Evolutionary conservation across 192 early-diverging fungal genomes (phyloP), one percentile per base, ranked within the genome.

Genomic region (Umbelopsis ramanniana): DNA sequence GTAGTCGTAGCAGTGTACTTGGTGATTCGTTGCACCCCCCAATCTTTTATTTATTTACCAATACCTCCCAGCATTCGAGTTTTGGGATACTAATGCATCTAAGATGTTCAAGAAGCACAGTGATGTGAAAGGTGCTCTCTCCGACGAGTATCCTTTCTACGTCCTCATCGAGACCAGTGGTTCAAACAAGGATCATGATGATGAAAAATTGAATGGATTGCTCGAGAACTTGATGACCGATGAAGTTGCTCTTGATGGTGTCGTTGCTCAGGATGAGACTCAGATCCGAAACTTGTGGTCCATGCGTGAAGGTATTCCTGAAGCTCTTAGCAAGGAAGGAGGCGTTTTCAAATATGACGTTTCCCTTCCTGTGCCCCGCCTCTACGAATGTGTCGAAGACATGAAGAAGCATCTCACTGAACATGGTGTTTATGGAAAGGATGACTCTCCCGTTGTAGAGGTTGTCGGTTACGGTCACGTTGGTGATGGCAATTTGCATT

Each of bases 281-380:
- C 98, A 99, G 76, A 88, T 91, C 24, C 74, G 76, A 0, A 85
- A 77, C 53, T 80, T 99, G 68, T 99, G 98, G 98, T 74, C 83
- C 43, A 91, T 99, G 73, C 90, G 98, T 55, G 98, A 99, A 79
- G 89, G 90, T 53, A 96, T 99, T 57, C 92, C 98, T 14, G 98
- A 97, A 80, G 94, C 96, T 4, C 85, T 91, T 29, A 89, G 88
- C 14, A 95, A 93, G 76, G 92, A 92, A 8, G 95, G 96, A 7
- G 88, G 94, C 2, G 92, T 92, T 21, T 97, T 94, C 84, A 98
- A 98, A 81, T 99, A 98, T 81, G 98, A 99, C 75, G 89, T 99
- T 15, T 94, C 92, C 19, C 92, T 97, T 52, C 98, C 96, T 12
- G 89, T 99, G 0, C 85, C 93, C 1, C 84, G 87, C 4, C 84